Conservation (phyloP, 1,284 basidiomycete genomes). For the Mrakiaceae sp. region DNA sequence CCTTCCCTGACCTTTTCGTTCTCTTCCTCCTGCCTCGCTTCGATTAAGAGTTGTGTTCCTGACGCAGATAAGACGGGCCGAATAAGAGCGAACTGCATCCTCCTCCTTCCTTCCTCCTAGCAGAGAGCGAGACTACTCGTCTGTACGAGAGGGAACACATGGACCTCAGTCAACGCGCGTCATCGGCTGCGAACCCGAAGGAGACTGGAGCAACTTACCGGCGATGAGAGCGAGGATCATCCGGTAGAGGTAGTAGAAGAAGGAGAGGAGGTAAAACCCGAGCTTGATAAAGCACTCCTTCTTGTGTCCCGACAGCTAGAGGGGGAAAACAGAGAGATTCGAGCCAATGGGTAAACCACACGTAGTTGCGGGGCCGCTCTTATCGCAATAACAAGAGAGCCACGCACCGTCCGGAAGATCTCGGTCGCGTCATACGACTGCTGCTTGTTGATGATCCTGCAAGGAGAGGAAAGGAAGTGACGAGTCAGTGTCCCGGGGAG, state of each 20-base stretch:
- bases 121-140: background rate
- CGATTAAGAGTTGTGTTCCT: too few species aligned
- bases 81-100: background rate
- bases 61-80: too few species aligned
- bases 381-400: background rate
- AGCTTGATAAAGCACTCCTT: slow-evolving; percentile 96
- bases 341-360: background rate
- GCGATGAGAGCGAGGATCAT: slow-evolving; percentile 81
- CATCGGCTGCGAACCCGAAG: background rate
- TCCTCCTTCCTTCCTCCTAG: background rate
- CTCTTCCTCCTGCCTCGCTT: too few species aligned
- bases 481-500: background rate
- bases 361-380: background rate
- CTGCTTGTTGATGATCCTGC: slow-evolving; percentile 80
- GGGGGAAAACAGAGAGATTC: background rate
- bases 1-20: too few species aligned
- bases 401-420: slow-evolving; percentile 71
- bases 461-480: too few species aligned
- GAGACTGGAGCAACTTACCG: slow-evolving; percentile 29
- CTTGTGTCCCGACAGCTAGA: slow-evolving; percentile 69
- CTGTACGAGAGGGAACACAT: too few species aligned
- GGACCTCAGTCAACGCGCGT: too few species aligned
- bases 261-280: slow-evolving; percentile 84
- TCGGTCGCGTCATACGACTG: slow-evolving; percentile 99
- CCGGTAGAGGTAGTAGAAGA: slow-evolving; percentile 94